Evolutionary conservation across 257 asterid species (phyloP), one percentile per base, ranked within the genome.

Genomic region (Cynanchum wilfordii): DNA sequence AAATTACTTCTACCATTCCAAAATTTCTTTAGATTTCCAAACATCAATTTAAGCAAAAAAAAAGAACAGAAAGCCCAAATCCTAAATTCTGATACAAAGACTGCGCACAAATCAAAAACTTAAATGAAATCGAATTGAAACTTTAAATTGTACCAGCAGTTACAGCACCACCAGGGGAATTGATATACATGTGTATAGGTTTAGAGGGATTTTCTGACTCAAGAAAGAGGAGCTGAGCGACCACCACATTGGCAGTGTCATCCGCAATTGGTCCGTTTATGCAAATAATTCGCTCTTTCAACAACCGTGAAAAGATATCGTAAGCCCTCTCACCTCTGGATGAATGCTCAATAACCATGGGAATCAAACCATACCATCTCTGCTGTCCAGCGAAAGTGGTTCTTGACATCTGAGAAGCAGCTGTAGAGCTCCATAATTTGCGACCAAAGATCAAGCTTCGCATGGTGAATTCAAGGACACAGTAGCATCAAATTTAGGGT

Each of bases 301-400:
- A 80, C 69, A 93, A 76, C 50, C 98, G 88, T 47, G 98, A 93
- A 81, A 91, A 93, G 27, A 93, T 93, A 77, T 93, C 98, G 78
- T 93, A 93, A 25, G 97, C 96, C 67, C 98, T 86, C 75, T 93
- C 98, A 29, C 97, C 98, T 56, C 96, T 74, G 5, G 97, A 87
- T 13, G 98, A 91, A 74, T 91, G 97, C 82, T 93, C 97, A 63
- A 93, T 87, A 77, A 93, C 98, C 97, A 89, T 93, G 0, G 98
- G 97, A 52, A 91, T 84, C 78, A 88, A 78, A 40, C 94, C 84
- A 77, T 86, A 93, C 15, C 78, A 71, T 74, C 96, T 45, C 10
- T 33, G 66, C 59, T 69, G 74, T 38, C 62, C 29, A 17, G 75
- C 22, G 27, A 51, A 4, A 10, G 81, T 13, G 57, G 49, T 70